Evolutionary conservation across 257 asterid species (phyloP).

Genomic region (Oldenlandia corymbosa): DNA sequence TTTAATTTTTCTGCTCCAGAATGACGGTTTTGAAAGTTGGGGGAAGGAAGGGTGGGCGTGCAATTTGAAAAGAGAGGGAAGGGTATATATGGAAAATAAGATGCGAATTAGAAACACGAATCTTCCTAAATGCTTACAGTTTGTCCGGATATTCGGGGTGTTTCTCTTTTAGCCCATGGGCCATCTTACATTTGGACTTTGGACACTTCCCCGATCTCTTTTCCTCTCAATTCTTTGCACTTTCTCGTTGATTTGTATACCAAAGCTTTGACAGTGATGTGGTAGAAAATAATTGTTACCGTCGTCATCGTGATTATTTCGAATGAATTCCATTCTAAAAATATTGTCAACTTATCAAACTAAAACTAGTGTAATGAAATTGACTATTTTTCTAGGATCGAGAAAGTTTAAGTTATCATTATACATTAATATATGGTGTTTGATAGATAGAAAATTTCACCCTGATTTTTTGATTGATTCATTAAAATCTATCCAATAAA

Average conservation of each 20-base stretch:
- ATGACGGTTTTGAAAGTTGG: neutral
- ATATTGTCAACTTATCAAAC: too few relatives aligned
- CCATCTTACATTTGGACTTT: neutral
- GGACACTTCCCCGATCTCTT: neutral
- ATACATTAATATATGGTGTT: too few relatives aligned
- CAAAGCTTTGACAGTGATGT: too few relatives aligned
- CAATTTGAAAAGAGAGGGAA: neutral
- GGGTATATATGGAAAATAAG: slow-evolving; percentile 9
- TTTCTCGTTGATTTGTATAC: neutral
- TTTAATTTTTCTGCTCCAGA: neutral
- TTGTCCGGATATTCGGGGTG: slow-evolving; percentile 4
- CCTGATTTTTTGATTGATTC: too few relatives aligned
- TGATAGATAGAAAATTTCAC: too few relatives aligned
- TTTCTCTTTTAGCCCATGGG: neutral
- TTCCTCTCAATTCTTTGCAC: neutral
- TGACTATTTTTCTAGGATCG: too few relatives aligned
- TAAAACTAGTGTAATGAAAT: too few relatives aligned
- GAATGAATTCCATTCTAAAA: too few relatives aligned
- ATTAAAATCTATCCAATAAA: too few relatives aligned
- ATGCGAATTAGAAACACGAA: slow-evolving; percentile 22
- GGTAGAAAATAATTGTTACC: too few relatives aligned
- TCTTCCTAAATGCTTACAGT: slow-evolving; percentile 16
- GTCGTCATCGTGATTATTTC: too few relatives aligned
- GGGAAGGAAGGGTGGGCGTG: neutral
- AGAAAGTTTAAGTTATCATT: too few relatives aligned